Evolutionary conservation across 2,329 filamentous ascomycete genomes (phyloP).

Genomic region (Endocalyx cinctus): DNA sequence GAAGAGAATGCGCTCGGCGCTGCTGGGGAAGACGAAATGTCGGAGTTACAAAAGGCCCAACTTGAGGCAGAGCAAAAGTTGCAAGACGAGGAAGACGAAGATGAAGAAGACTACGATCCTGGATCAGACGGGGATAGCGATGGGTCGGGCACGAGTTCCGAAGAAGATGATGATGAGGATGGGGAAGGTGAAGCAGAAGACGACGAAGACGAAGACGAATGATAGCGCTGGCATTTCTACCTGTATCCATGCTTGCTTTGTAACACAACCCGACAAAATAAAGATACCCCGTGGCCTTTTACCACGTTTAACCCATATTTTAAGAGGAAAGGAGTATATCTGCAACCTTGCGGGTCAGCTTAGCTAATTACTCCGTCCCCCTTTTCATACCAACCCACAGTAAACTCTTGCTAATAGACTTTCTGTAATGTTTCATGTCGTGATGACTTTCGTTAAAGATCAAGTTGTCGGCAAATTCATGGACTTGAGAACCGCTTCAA

Average conservation of each 20-base stretch:
- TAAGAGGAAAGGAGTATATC: no score
- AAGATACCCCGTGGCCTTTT: background rate
- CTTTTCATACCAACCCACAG: no score
- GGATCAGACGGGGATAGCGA: constrained; percentile 57
- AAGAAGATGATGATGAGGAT: constrained; percentile 50
- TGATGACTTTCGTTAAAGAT: no score
- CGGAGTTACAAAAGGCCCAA: constrained; percentile 46
- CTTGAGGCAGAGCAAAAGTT: constrained; percentile 47
- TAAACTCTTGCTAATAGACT: no score
- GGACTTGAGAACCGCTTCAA: no score
- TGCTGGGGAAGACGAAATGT: constrained; percentile 42
- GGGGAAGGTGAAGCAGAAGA: constrained; percentile 40
- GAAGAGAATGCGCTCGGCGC: constrained; percentile 38
- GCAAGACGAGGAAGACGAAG: constrained; percentile 58
- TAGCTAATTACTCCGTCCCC: no score
- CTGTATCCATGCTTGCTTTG: background rate
- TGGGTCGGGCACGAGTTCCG: constrained; percentile 46
- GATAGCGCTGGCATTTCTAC: constrained; percentile 1
- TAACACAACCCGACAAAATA: background rate
- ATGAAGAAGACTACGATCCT: constrained; percentile 64
- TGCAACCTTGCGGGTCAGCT: no score
- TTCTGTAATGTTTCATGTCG: no score
- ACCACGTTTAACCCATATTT: no score
- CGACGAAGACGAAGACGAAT: constrained; percentile 32
- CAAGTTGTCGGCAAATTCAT: no score